A percentile compares a stretch with the other conserved stretches of the same genome.
Evolutionary conservation across 805 yeast genomes (phyloP).

Genomic region (Lipomyces spencermartinsiae): DNA sequence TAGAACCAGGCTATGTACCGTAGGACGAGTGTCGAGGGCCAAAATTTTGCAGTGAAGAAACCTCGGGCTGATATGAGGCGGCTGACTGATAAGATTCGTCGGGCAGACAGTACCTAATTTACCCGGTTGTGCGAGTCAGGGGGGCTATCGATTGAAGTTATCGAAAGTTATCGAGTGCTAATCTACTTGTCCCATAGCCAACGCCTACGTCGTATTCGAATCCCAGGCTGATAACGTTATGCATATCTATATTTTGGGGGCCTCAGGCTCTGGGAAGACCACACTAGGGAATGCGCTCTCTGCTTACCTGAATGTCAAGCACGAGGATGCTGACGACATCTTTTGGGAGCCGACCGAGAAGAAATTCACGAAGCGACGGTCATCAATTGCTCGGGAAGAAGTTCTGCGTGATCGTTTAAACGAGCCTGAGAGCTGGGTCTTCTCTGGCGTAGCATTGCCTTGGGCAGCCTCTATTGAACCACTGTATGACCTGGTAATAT

Average conservation of each 20-base stretch:
- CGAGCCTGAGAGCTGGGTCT: constrained; percentile 7
- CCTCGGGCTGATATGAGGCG: background rate
- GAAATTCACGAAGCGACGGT: constrained; percentile 11
- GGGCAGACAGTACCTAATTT: background rate
- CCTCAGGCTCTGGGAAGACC: constrained; percentile 12
- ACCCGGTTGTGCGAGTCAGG: background rate
- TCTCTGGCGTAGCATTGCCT: constrained; percentile 4
- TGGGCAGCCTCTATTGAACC: constrained; percentile 11
- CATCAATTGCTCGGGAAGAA: constrained; percentile 7
- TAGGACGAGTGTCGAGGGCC: background rate
- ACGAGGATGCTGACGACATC: constrained; percentile 13
- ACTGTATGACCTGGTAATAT: constrained; percentile 12
- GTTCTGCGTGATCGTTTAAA: constrained; percentile 5
- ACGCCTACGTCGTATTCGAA: background rate
- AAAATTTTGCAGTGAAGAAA: background rate
- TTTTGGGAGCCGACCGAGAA: constrained; percentile 11
- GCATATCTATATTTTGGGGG: constrained; percentile 9
- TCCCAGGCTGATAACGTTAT: background rate
- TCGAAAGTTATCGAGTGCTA: background rate
- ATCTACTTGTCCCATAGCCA: background rate
- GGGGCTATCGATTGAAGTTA: background rate
- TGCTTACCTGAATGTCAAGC: constrained; percentile 7
- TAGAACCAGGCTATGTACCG: background rate
- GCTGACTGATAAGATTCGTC: background rate
- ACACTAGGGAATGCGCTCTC: constrained; percentile 7